Evolutionary conservation across 257 asterid species (phyloP).

Genomic region (Jacaranda copaia): DNA sequence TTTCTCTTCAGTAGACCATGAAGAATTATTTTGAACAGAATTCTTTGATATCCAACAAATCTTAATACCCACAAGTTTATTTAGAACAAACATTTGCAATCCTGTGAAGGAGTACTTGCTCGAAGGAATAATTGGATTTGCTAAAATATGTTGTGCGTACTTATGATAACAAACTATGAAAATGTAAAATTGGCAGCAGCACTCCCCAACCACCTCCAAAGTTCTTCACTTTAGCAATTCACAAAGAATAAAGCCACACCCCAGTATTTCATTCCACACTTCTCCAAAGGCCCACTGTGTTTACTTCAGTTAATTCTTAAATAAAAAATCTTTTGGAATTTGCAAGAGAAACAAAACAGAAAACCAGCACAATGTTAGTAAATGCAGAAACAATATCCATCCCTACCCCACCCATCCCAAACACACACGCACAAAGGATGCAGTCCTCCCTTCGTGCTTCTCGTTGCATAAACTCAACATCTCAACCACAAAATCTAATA

Average conservation of each 20-base stretch:
- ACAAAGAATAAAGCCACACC: background rate
- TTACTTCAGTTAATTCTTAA: background rate
- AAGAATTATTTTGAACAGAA: no score
- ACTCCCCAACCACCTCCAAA: background rate
- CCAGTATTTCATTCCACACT: conserved; percentile 10
- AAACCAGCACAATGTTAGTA: background rate
- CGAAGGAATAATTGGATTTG: background rate
- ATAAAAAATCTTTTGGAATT: background rate
- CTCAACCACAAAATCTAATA: background rate
- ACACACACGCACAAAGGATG: background rate
- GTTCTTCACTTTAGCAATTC: background rate
- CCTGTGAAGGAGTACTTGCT: background rate
- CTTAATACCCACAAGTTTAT: background rate
- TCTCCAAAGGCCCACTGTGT: background rate
- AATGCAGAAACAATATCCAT: background rate
- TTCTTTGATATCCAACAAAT: background rate
- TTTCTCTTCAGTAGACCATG: no score
- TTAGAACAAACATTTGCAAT: no score
- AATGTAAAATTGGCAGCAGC: background rate
- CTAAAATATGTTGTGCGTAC: background rate
- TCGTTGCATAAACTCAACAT: background rate
- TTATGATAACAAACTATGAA: background rate
- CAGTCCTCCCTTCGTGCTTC: background rate
- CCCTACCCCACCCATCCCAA: background rate
- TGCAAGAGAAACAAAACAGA: background rate